These are phyloP conservation scores for Cinchona pubescens DNA, from an alignment of 257 asterid species.

Conservation along the genomic window DNA sequence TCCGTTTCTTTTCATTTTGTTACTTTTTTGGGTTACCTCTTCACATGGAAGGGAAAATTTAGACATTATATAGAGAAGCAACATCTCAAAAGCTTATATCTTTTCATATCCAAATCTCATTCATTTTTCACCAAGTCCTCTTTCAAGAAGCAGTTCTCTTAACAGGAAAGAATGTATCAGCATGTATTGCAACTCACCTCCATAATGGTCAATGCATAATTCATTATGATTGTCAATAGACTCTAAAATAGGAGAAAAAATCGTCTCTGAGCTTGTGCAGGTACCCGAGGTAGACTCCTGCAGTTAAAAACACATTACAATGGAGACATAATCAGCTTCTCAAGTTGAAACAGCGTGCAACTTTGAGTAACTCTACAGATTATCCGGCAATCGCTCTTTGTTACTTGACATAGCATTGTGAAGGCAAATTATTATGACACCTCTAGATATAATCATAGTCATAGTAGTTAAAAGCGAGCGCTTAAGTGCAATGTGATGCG, in stretches of 20 bases:
- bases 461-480: background rate
- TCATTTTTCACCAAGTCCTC: background rate
- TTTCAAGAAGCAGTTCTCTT: background rate
- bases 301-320: slow-evolving; percentile 15
- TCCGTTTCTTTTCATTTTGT: too few species aligned
- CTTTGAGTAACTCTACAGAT: background rate
- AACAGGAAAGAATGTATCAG: slow-evolving; percentile 8
- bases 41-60: background rate
- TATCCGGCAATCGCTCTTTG: background rate
- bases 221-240: slow-evolving; percentile 41
- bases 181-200: slow-evolving; percentile 42
- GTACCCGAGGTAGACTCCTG: slow-evolving; percentile 53
- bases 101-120: background rate
- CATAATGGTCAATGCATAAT: slow-evolving; percentile 26
- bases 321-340: background rate
- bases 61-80: background rate
- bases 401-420: background rate
- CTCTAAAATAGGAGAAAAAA: slow-evolving; percentile 73
- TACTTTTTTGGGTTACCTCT: background rate
- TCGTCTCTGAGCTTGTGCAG: slow-evolving; percentile 63
- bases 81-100: background rate
- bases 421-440: background rate
- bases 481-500: background rate
- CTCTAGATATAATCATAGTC: background rate
- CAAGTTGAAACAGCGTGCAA: background rate